Percentiles rank a stretch among this genome's conserved stretches.
phyloP scores from a whole-genome alignment of 2,329 filamentous ascomycete species.

The Stemphylium vesicarium region DNA sequence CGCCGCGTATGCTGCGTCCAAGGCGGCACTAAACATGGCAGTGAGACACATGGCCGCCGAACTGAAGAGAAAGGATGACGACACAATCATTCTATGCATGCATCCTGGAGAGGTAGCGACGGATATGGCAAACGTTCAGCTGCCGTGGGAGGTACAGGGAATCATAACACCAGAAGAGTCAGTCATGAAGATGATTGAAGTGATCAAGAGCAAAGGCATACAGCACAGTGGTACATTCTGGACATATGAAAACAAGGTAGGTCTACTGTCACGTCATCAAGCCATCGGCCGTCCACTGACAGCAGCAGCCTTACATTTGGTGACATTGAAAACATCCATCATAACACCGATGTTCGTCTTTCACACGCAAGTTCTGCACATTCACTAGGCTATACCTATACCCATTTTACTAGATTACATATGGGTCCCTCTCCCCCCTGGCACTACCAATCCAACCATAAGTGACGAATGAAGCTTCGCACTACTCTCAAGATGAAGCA shows the following conservation, averaged over 20 bases:
- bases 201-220: conserved; percentile 58
- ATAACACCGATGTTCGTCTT: neutral
- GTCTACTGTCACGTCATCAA: conserved; percentile 13
- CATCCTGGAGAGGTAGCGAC: conserved; percentile 65
- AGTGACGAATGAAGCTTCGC: too few relatives aligned
- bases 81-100: conserved; percentile 60
- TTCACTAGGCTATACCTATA: conserved; percentile 23
- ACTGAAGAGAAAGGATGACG: conserved; percentile 57
- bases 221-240: conserved; percentile 62
- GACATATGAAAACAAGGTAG: conserved; percentile 61
- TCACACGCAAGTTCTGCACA: too few relatives aligned
- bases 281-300: neutral
- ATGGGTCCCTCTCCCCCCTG: neutral
- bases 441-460: neutral
- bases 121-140: conserved; percentile 61
- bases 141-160: conserved; percentile 60
- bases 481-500: too few relatives aligned
- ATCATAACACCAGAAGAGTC: conserved; percentile 59
- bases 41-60: conserved; percentile 64
- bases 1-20: conserved; percentile 63
- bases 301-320: conserved; percentile 38
- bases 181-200: conserved; percentile 58
- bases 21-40: conserved; percentile 64
- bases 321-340: conserved; percentile 15
- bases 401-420: conserved; percentile 21